Evolutionary conservation across 768 basidiomycete genomes (phyloP).

Genomic region (Mycena leptocephala): DNA sequence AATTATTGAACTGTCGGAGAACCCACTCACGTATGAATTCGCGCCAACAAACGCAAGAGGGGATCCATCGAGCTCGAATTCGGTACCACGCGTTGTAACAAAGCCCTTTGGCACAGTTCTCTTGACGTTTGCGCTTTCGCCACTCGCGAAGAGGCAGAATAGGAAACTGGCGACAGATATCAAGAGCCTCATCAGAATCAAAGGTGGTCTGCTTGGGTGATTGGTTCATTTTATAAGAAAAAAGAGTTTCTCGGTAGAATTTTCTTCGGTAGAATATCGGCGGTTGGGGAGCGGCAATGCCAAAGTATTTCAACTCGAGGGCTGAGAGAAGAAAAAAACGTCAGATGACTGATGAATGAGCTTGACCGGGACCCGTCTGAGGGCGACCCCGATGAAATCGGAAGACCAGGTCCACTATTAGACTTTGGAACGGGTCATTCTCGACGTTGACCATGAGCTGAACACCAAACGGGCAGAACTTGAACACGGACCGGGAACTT

Average conservation of each 20-base stretch:
- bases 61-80: slow-evolving; percentile 65
- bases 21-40: slow-evolving; percentile 66
- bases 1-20: not conserved
- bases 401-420: too few species aligned
- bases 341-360: slow-evolving; percentile 17
- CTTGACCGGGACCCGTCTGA: too few species aligned
- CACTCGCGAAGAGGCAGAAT: not conserved
- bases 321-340: too few species aligned
- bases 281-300: too few species aligned
- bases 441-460: too few species aligned
- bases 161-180: slow-evolving; percentile 6
- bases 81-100: slow-evolving; percentile 58
- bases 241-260: slow-evolving; percentile 43
- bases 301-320: too few species aligned
- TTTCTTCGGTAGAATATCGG: slow-evolving; percentile 48
- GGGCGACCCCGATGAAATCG: too few species aligned
- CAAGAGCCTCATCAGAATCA: slow-evolving; percentile 17
- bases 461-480: too few species aligned
- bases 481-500: too few species aligned
- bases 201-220: not conserved
- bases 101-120: slow-evolving; percentile 55
- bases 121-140: not conserved
- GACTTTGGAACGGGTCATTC: too few species aligned
- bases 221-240: slow-evolving; percentile 25
- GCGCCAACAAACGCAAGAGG: slow-evolving; percentile 71